Conservation (phyloP, 306 rosid genomes). For the Heteromeles arbutifolia region DNA sequence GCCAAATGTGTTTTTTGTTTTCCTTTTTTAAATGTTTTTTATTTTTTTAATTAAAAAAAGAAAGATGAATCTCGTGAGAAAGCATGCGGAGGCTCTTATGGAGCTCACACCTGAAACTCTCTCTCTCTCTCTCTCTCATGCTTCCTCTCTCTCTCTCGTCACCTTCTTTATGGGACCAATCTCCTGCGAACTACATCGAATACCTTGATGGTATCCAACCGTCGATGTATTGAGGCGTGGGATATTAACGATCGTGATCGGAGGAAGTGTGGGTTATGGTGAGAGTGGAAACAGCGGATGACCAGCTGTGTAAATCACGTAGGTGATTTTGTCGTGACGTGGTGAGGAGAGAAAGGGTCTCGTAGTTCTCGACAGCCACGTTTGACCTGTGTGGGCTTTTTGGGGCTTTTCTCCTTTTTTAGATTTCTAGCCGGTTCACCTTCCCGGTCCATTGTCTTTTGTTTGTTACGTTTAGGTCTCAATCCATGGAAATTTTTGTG, state of each 20-base stretch:
- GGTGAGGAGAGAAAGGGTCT: background rate
- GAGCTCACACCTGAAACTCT: background rate
- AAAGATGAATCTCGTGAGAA: background rate
- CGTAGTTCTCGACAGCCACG: slow-evolving; percentile 12
- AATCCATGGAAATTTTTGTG: too few relatives aligned
- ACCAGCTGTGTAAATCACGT: background rate
- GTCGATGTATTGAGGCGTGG: background rate
- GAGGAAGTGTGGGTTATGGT: background rate
- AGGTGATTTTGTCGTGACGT: slow-evolving; percentile 17
- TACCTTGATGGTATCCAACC: rapidly evolving
- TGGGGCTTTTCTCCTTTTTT: background rate
- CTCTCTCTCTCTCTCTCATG: background rate
- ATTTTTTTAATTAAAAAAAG: background rate
- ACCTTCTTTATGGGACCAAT: background rate
- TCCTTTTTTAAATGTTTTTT: background rate
- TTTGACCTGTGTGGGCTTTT: background rate
- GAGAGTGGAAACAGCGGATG: background rate
- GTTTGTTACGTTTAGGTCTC: background rate
- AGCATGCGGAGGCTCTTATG: slow-evolving; percentile 24
- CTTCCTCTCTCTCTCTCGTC: background rate
- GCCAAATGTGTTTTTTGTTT: background rate
- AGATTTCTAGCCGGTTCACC: background rate
- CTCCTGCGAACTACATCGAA: background rate
- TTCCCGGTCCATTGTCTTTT: background rate
- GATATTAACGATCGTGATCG: rapidly evolving